phyloP scores from a whole-genome alignment of 75 land plant genomes.

The Pinus taeda region DNA sequence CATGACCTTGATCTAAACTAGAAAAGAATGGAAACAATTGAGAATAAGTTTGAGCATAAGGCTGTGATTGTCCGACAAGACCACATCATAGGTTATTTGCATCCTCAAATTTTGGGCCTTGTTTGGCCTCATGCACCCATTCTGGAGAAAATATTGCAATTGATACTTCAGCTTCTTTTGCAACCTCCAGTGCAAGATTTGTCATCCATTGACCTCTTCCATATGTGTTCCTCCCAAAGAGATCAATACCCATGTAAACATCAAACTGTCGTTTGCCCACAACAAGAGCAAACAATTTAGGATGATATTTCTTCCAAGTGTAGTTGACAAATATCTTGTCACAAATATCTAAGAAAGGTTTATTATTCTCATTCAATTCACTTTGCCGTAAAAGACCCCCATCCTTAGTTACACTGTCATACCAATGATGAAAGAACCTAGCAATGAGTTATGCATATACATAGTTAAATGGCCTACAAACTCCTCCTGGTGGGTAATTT shows the following conservation, averaged over 20 bases:
- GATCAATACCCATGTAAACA: slow-evolving; percentile 93
- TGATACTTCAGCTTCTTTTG: slow-evolving; percentile 65
- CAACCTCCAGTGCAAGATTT: slow-evolving; percentile 63
- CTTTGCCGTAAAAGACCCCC: slow-evolving; percentile 74
- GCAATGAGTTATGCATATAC: slow-evolving; percentile 56
- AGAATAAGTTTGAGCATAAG: too few relatives aligned
- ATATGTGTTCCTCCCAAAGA: slow-evolving; percentile 75
- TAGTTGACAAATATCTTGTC: slow-evolving; percentile 90
- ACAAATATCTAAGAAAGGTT: slow-evolving; percentile 79
- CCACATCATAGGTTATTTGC: slow-evolving; percentile 81
- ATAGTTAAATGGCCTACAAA: slow-evolving; percentile 62
- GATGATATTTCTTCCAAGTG: slow-evolving; percentile 65
- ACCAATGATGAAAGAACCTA: slow-evolving; percentile 85
- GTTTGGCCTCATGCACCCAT: slow-evolving; percentile 78
- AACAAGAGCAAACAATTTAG: slow-evolving; percentile 40
- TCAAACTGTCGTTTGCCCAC: slow-evolving; percentile 72
- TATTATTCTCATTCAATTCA: slow-evolving; percentile 67
- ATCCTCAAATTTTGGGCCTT: slow-evolving; percentile 61
- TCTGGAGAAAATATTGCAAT: slow-evolving; percentile 93
- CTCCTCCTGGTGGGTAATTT: slow-evolving; percentile 52
- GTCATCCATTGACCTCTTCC: slow-evolving; percentile 89
- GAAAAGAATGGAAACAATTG: too few relatives aligned
- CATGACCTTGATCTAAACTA: too few relatives aligned
- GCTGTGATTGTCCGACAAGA: too few relatives aligned
- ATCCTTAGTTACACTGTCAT: slow-evolving; percentile 69